Percentiles rank a stretch among this genome's conserved stretches.
Evolutionary conservation across 257 asterid genomes (phyloP).

Genomic region (Solanum boliviense): DNA sequence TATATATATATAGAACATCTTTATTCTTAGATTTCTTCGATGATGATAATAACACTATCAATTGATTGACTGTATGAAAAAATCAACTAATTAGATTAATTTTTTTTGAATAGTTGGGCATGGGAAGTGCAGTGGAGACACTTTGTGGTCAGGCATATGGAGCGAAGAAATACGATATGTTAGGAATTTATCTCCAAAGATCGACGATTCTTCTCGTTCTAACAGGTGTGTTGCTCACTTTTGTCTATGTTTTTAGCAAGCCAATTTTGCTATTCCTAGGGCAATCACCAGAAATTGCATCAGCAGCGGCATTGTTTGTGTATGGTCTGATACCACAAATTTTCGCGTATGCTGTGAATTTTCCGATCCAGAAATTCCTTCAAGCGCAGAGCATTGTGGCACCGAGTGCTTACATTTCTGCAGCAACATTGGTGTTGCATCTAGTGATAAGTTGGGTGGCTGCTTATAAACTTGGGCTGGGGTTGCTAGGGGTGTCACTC

Average conservation of each 20-base stretch:
- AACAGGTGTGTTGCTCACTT: conserved; percentile 6
- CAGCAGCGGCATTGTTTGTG: conserved; percentile 12
- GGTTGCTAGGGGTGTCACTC: conserved; percentile 14
- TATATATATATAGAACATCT: background rate
- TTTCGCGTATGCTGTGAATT: conserved; percentile 15
- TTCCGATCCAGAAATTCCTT: conserved; percentile 19
- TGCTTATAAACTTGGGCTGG: conserved; percentile 11
- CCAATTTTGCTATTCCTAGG: conserved; percentile 11
- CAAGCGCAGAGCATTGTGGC: conserved; percentile 21
- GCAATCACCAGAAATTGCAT: conserved; percentile 10
- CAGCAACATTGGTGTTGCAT: conserved; percentile 8
- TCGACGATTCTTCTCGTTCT: conserved; percentile 8
- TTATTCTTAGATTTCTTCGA: background rate
- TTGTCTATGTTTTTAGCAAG: conserved; percentile 5
- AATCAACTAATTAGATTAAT: background rate
- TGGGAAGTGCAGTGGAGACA: conserved; percentile 27
- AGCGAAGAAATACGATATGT: conserved; percentile 11
- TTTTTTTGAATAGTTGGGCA: conserved; percentile 6
- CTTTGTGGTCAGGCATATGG: conserved; percentile 24
- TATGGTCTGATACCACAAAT: conserved; percentile 24
- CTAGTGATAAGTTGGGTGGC: conserved; percentile 4
- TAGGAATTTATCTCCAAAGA: conserved; percentile 19
- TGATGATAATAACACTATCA: background rate
- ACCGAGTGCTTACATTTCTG: conserved; percentile 21
- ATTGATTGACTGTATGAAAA: background rate